Base-by-base conservation (phyloP, 176 grass and related monocot species). In the Guadua angustifolia region DNA sequence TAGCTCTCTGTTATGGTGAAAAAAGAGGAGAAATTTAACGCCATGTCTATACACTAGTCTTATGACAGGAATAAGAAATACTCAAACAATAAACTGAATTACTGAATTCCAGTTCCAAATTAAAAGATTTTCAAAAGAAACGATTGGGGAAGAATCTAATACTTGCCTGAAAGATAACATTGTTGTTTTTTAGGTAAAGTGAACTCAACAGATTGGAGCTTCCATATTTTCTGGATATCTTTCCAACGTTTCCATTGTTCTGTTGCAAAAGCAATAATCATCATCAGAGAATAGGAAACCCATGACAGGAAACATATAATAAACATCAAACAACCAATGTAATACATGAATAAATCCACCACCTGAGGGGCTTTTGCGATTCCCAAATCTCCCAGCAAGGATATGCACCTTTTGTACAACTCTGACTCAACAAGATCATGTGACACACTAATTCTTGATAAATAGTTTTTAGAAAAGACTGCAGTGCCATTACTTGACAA, bases 381-480 rank as follows among this genome's bases (percentile, higher is more conserved):
- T 18, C 74, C 89, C 35, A 92, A 59, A 19, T 84, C 87, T 78
- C 79, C 95, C 24, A 94, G 18, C 80, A 91, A 74, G 56, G 91
- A 85, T 44, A 80, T 78, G 74, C 91, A 92, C 70, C 66, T 96
- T 55, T 82, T 29, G 78, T 96, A 93, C 69, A 96, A 65, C 52
- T 96, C 91, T 35, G 83, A 75, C 88, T 93, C 89, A 71, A 88
- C 88, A 71, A 99, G 92, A 83, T 94, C 84, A 76, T 25, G 78
- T 5, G 91, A 95, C 24, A 99, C 81, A 76, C 69, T 83, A 36
- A 92, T 88, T 83, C 84, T 95, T 2, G 89, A 78, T 24, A 99
- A 64, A 61, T 95, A 96, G 52, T 81, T 89, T 43, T 79, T 92
- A 90, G 67, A 82, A 78, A 96, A 90, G 44, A 86, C 79, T 45